Evolutionary conservation across 345 rosid genomes (phyloP), one percentile per base, ranked within the genome.

Genomic region (Arabidopsis suecica): DNA sequence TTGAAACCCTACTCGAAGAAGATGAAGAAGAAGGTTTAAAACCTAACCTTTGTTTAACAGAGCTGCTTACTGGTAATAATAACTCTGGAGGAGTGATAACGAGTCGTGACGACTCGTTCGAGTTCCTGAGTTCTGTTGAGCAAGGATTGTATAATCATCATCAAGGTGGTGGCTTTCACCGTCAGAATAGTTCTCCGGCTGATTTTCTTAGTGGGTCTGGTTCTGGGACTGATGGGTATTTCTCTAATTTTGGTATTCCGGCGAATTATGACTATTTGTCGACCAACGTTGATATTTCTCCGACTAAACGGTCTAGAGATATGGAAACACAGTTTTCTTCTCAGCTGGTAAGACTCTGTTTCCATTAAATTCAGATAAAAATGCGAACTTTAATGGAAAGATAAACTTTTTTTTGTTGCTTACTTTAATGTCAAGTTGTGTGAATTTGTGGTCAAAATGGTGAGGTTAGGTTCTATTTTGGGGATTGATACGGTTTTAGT

Each of bases 161-260:
- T 13, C 79, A 78, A 22, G 16, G 61, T 48, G 30, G 61, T 53
- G 82, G 82, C 42, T 89, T 91, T 60, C 88, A 81, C 8, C 83
- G 95, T 45, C 93, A 89, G 69, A 86, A 82, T 77, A 89, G 91
- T 68, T 85, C 93, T 65, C 95, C 97, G 30, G 89, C 90, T 5
- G 90, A 85, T 84, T 82, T 89, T 58, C 73, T 80, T 2, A 82
- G 81, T 69, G 80, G 63, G 32, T 76, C 86, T 14, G 83, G 70
- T 25, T 14, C 55, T 57, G 84, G 72, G n/a, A 61, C 74, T 42
- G 93, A 85, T 79, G 86, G 83, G 47, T 85, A 47, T 77, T 86
- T 83, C 71, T 72, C 93, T 2, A 79, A 33, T 69, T 86, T 65
- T 55, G 89, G 82, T 48, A 55, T 83, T 71, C 76, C 83, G 8